Base-by-base conservation (phyloP, 345 rosid genomes). In the Bruguiera gymnorhiza region DNA sequence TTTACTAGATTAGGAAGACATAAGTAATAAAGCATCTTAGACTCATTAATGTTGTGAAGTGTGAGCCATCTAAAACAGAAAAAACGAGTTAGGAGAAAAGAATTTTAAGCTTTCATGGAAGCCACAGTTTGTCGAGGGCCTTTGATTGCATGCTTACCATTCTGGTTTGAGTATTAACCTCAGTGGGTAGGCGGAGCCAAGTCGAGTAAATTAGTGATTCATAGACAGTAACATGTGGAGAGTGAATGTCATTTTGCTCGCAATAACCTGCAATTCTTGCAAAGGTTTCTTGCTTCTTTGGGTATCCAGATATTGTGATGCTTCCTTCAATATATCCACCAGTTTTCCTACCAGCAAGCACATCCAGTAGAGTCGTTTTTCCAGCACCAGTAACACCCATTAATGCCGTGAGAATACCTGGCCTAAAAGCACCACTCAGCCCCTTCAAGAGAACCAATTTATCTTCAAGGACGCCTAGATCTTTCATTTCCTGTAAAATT, bases 341-440 rank as follows among this genome's bases (percentile, higher is more conserved):
- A 18, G 89, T 86, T 80, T 90, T 90, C 65, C 96, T 82, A 60
- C 96, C 96, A 18, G 96, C 93, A 19, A 89, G 73, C 62, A 89
- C 96, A 76, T 89, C 96, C 93, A 89, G 85, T 53, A 89, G 58
- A 68, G 96, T 89, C 30, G 96, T 88, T 77, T 89, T 89, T 1
- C 96, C 93, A 24, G 96, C 93, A 18, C 92, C 92, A 26, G 84
- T 84, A n/a, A 84, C 86, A 54, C 89, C 92, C 92, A 87, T 87
- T 34, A 85, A 75, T 73, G 91, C 91, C 3, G 92, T 89, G 1
- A 89, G 88, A 70, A 89, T 88, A 1, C 95, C 95, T 4, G 95
- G 92, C 77, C 90, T 80, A 68, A 89, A 89, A 23, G 92, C 81
- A 63, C 96, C 93, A 36, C 86, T 89, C 24, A 89, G 86, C 30